These are phyloP conservation scores for Colletotrichum karsti DNA, from an alignment of 2,329 filamentous ascomycete species.

Conservation along the genomic window DNA sequence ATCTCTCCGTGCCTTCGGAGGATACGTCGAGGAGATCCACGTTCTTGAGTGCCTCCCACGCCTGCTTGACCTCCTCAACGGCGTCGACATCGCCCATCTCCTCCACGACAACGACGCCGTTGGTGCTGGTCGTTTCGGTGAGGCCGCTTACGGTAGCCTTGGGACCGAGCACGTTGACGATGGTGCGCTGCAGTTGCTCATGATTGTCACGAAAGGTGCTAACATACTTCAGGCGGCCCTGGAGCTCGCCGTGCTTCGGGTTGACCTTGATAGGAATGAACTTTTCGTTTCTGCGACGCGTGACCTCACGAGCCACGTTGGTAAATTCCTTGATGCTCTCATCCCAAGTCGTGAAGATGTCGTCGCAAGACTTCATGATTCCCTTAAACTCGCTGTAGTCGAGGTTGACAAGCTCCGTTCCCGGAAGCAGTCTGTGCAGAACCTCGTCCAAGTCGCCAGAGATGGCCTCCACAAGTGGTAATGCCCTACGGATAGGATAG, in stretches of 20 bases:
- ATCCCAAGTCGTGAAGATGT: constrained; percentile 93
- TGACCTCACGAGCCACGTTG: constrained; percentile 95
- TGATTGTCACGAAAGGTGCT: constrained; percentile 95
- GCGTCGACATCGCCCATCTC: constrained; percentile 98
- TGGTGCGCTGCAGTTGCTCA: constrained; percentile 95
- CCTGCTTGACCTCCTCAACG: constrained; percentile 93
- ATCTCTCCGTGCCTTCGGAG: constrained; percentile 86
- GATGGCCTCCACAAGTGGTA: constrained; percentile 96
- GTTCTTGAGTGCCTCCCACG: constrained; percentile 92
- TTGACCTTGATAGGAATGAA: constrained; percentile 98
- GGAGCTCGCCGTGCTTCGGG: constrained; percentile 86
- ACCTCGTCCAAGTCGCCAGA: constrained; percentile 90
- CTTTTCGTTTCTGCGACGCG: constrained; percentile 91
- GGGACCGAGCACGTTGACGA: constrained; percentile 93
- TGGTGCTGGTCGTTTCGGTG: constrained; percentile 59
- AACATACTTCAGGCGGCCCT: constrained; percentile 92
- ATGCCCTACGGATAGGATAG: constrained; percentile 90
- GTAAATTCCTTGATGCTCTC: constrained; percentile 98
- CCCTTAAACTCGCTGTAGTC: constrained; percentile 90
- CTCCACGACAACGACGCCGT: constrained; percentile 79
- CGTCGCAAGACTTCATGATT: constrained; percentile 84
- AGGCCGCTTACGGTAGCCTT: constrained; percentile 65
- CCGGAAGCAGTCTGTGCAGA: constrained; percentile 85
- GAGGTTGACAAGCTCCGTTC: constrained; percentile 88
- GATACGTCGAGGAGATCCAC: constrained; percentile 95